Base-by-base conservation (phyloP, 2,329 filamentous ascomycete genomes). In the Colletotrichum viniferum region DNA sequence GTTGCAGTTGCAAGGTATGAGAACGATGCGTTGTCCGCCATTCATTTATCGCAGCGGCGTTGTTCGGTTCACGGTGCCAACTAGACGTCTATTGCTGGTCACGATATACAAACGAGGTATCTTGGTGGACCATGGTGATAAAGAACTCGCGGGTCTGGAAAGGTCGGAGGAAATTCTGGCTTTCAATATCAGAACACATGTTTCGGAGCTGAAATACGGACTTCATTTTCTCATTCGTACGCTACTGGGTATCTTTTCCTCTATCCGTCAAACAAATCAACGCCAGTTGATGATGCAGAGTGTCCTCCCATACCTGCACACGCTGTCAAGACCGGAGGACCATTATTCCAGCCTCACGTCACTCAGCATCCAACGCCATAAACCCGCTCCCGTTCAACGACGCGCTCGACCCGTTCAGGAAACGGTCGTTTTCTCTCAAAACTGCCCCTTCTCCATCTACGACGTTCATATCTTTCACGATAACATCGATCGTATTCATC, bases 401-500 rank as follows among this genome's bases (percentile, higher is more conserved):
- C 43, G 43, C 43, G 43, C 43, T 52, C 43, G n/a, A 52, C 43
- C 43, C 43, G 6, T 21, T 52, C 43, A 21, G 43, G 43, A 13
- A 52, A 52, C 16, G 43, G 43, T 52, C 43, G 43, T 21, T 21
- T 64, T 14, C 73, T 69, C 21, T 76, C 73, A 34, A 70, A 76
- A n/a, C 73, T 76, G 24, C 60, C 58, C 12, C 70, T 69, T 43
- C 73, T 76, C 6, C 43, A 61, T 16, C 73, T 65, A 30, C 73
- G 73, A 32, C 64, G 69, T 5, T 52, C 69, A 4, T 69, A 58
- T 24, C 64, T 58, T 9, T 62, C 67, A 8, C 67, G 58, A 18
- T 43, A 36, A 13, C 34, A 48, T n/a, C 69, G 36, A 4, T 69
- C 73, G n/a, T 63, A 73, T 24, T 76, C 70, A 14, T 76, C 73